Base-by-base conservation (phyloP, 495 filamentous ascomycete genomes). In the Hypoxylon trugodes region DNA sequence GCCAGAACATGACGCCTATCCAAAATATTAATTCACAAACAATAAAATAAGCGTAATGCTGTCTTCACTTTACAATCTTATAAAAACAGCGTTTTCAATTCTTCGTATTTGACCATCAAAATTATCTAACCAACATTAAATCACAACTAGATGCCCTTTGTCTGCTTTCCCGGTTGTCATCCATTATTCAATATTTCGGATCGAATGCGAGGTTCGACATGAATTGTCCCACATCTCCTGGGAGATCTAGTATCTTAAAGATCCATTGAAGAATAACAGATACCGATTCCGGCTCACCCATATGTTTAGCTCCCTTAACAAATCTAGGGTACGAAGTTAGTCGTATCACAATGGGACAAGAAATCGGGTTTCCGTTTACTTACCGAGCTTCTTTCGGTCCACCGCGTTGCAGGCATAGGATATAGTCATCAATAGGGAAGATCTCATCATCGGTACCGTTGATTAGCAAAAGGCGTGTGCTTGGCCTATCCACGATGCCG, bases 381-480 rank as follows among this genome's bases (percentile, higher is more conserved):
- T 45, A 78, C 72, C 86, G 74, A 37, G 78, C 85, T 71, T 90
- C 85, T 76, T 90, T 92, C 8, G 84, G 81, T 36, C 75, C 74
- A 1, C 87, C 87, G 55, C 88, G 81, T 58, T 85, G 81, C 47
- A 89, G 71, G 7, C 81, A 80, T 41, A 84, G 71, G 48, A 80
- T 81, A 52, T 78, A 85, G 67, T 91, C 88, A 63, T 91, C 88
- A 41, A 91, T 86, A 0, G 89, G 89, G 61, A 90, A 87, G 13
- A 91, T 82, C 47, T 85, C 86, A 57, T 90, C 88, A 52, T 83
- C 76, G 9, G 80, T 81, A 1, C 88, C 87, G 70, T 91, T 91
- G 10, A 91, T 78, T n/a, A 90, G 67, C 28, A 91, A 70, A 36
- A 90, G 69, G 7, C 84, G 75, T 12, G 82, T 79, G 49, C 84